Evolutionary conservation across 164 flowering plant genomes (phyloP), one percentile per base, ranked within the genome.

Genomic region (Liriodendron chinense): DNA sequence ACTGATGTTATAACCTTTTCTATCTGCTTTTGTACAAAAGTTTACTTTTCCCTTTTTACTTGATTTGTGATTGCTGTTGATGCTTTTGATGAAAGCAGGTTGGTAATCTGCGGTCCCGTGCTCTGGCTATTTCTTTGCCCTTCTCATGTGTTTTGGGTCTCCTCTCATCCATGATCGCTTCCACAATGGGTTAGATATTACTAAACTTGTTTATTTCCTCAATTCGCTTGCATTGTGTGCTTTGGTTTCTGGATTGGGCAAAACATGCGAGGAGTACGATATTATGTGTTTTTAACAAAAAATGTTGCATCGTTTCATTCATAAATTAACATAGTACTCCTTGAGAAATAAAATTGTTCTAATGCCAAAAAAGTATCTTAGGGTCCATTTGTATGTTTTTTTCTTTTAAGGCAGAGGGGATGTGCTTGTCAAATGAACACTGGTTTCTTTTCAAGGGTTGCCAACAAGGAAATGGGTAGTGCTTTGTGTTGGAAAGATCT

Each of bases 131-230:
- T 61, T 87, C 96, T 25, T 80, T 93, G 64, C 96, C 96, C 34
- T 91, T 91, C 82, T 86, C 96, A 69, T 90, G 94, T 86, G 91
- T 83, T 70, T 74, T 91, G 67, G 98, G 98, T 23, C 92, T 93
- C 70, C 88, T 91, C 43, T 89, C 98, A 24, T 86, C 98, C 75
- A 84, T 91, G 89, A 89, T 86, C 71, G 87, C 98, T 71, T 88
- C 98, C 49, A 91, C 93, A 53, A 89, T 91, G 94, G 98, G 96
- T 93, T 80, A 78, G 80, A 53, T 34, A 25, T 23, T 57, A 1
- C 64, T 9, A 57, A 71, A 23, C 8, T 53, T 53, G 59, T 53
- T 53, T 53, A 10, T 16, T 2, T 12, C 43, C 43, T 34, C 43
- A 34, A 34, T 34, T 34, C 43, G 7, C 43, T 53, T 0, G 16